Conservation (phyloP, 164 flowering plant species). For the Platanus orientalis region DNA sequence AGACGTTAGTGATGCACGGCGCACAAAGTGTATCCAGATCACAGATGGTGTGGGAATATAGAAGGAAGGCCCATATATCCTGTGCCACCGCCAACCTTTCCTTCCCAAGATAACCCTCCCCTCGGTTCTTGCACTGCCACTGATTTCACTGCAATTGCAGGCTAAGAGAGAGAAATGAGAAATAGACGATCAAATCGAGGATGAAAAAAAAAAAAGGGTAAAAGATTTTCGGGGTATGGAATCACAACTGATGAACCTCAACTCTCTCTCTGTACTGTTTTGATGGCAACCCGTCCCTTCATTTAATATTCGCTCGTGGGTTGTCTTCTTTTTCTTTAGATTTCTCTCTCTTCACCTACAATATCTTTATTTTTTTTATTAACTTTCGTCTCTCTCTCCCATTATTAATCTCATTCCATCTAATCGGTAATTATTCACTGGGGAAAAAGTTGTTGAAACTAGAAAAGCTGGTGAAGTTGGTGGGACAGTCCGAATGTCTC, state of each 20-base stretch:
- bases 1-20: constrained; percentile 13
- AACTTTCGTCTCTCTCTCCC: constrained; percentile 8
- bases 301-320: constrained; percentile 27
- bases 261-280: background rate
- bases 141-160: constrained; percentile 51
- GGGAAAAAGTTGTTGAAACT: constrained; percentile 11
- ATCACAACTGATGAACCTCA: too few species aligned
- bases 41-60: background rate
- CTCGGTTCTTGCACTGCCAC: constrained; percentile 62
- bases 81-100: constrained; percentile 26
- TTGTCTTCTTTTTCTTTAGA: constrained; percentile 11
- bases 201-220: background rate
- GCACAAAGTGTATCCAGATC: constrained; percentile 29
- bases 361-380: background rate
- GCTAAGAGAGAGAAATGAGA: constrained; percentile 25
- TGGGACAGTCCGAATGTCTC: constrained; percentile 50
- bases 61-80: constrained; percentile 8
- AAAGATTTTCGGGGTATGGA: constrained; percentile 24
- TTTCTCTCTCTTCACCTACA: background rate
- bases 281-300: constrained; percentile 30
- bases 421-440: constrained; percentile 26
- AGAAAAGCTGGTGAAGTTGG: constrained; percentile 36
- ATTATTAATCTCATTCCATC: constrained; percentile 28
- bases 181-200: constrained; percentile 3
- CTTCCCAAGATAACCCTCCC: constrained; percentile 67